These are phyloP conservation scores for Nakataea oryzae DNA, from an alignment of 2,329 filamentous ascomycete species.

Conservation along the genomic window DNA sequence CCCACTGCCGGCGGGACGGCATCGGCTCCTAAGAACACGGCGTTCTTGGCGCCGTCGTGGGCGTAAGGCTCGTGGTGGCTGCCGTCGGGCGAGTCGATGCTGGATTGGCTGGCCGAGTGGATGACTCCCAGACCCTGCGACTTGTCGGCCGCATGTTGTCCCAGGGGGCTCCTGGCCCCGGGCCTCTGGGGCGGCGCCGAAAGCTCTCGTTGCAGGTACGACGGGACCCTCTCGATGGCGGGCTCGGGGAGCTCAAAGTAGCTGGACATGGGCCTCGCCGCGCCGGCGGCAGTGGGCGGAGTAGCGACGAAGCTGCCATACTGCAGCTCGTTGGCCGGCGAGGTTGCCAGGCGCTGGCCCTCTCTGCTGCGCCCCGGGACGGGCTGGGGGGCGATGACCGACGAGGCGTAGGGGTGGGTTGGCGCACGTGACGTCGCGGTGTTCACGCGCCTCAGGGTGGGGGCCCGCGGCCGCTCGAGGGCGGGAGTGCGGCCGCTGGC, in stretches of 20 bases:
- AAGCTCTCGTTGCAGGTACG: slow-evolving; percentile 4
- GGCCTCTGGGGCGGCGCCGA: too few species aligned
- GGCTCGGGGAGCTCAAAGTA: slow-evolving; percentile 43
- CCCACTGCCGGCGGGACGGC: not conserved
- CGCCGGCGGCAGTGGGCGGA: slow-evolving; percentile 16
- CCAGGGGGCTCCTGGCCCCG: too few species aligned
- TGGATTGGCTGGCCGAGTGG: too few species aligned
- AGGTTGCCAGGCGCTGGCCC: slow-evolving; percentile 27
- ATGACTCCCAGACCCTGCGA: too few species aligned
- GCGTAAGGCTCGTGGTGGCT: too few species aligned
- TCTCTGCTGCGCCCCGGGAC: slow-evolving; percentile 16
- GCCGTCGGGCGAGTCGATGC: too few species aligned
- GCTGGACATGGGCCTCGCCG: not conserved
- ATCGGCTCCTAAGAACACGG: too few species aligned
- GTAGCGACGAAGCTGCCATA: slow-evolving; percentile 44
- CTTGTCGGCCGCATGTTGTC: too few species aligned
- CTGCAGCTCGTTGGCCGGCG: slow-evolving; percentile 25
- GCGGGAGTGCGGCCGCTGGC: not conserved
- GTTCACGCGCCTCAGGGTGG: not conserved
- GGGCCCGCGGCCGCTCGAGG: not conserved
- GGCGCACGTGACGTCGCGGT: not conserved
- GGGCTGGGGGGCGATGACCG: not conserved
- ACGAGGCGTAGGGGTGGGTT: not conserved
- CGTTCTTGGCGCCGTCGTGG: too few species aligned
- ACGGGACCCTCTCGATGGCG: slow-evolving; percentile 30